phyloP scores from a whole-genome alignment of 2,329 filamentous ascomycete genomes.

The Cytospora mali region DNA sequence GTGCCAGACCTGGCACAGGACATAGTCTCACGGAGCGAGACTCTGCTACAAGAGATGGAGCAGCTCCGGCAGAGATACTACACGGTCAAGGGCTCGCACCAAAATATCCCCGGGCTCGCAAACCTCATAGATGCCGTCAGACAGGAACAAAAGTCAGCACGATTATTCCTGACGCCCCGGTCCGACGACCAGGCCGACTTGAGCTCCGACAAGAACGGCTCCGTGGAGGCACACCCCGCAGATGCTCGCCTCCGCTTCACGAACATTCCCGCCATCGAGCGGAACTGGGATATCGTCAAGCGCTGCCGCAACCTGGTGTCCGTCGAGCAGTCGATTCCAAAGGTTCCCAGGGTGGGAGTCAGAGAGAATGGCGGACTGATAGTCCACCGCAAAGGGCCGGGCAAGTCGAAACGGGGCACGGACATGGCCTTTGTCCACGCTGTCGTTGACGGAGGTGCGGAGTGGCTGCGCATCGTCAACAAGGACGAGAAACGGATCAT shows the following conservation, averaged over 20 bases:
- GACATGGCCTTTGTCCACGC: constrained; percentile 32
- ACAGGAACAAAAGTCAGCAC: constrained; percentile 12
- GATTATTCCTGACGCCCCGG: background rate
- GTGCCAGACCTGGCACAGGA: constrained; percentile 17
- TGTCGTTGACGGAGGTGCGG: constrained; percentile 38
- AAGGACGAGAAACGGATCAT: constrained; percentile 36
- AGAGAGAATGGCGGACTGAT: constrained; percentile 6
- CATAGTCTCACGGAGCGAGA: constrained; percentile 15
- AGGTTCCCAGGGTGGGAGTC: background rate
- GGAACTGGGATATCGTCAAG: constrained; percentile 25
- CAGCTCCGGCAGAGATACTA: constrained; percentile 19
- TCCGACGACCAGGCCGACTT: background rate
- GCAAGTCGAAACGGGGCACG: constrained; percentile 1
- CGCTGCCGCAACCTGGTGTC: constrained; percentile 17
- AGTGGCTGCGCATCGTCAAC: constrained; percentile 40
- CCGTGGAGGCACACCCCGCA: constrained; percentile 12
- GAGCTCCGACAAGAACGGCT: background rate
- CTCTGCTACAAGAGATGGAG: constrained; percentile 23
- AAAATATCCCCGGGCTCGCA: constrained; percentile 18
- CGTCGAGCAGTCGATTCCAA: constrained; percentile 18
- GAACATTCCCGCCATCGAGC: constrained; percentile 24
- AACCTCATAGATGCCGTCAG: constrained; percentile 13
- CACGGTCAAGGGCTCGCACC: constrained; percentile 9
- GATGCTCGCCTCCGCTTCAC: constrained; percentile 23
- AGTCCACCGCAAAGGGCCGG: background rate